These are phyloP conservation scores for Eucalyptus albens DNA, from an alignment of 345 rosid genomes.

Conservation along the genomic window DNA sequence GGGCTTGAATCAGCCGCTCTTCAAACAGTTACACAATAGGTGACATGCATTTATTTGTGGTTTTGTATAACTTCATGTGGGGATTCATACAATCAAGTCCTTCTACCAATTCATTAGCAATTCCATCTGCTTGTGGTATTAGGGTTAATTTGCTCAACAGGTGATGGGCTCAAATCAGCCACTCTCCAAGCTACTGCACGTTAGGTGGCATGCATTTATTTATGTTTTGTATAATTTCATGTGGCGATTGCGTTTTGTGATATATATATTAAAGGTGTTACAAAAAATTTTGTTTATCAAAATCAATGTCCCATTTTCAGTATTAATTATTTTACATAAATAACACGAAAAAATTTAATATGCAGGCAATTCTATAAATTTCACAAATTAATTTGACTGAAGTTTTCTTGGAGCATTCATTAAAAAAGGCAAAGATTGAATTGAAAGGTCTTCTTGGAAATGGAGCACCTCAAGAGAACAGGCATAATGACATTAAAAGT, in stretches of 20 bases:
- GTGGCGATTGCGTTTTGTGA: too few species aligned
- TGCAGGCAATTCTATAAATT: background rate
- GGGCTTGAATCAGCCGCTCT: background rate
- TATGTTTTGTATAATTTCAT: too few species aligned
- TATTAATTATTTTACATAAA: background rate
- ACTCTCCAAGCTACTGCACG: too few species aligned
- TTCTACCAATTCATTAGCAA: too few species aligned
- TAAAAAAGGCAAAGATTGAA: background rate
- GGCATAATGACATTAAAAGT: background rate
- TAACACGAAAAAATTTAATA: background rate
- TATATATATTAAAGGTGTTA: too few species aligned
- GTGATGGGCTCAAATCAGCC: too few species aligned
- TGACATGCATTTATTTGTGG: background rate
- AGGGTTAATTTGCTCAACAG: too few species aligned
- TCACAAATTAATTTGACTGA: background rate
- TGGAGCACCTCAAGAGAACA: background rate
- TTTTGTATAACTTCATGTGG: background rate
- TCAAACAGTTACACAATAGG: background rate
- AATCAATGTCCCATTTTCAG: background rate
- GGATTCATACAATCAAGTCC: too few species aligned
- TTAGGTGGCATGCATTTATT: too few species aligned
- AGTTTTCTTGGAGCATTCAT: background rate
- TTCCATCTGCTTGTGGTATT: too few species aligned
- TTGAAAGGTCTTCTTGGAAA: background rate
- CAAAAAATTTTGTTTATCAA: background rate